Percentiles rank a stretch among this genome's conserved stretches.
Conservation (phyloP, 225 moss, liverwort and hornwort genomes). For the Marchantia paleacea region DNA sequence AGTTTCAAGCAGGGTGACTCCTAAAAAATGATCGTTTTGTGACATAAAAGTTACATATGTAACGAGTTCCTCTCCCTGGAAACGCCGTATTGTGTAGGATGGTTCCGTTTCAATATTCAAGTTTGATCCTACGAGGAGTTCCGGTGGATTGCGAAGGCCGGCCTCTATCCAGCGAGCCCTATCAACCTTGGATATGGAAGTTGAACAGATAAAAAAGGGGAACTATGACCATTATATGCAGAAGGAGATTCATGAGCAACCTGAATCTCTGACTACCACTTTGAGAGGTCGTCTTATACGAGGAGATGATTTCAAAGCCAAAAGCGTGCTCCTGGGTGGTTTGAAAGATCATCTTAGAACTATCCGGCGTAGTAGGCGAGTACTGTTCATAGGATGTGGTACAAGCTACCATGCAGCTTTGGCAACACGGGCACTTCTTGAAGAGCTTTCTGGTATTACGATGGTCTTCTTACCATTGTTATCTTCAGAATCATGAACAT, state of each 20-base stretch:
- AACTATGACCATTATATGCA: slow-evolving; percentile 94
- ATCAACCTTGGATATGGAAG: slow-evolving; percentile 95
- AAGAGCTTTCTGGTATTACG: slow-evolving; percentile 88
- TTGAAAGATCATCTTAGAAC: slow-evolving; percentile 86
- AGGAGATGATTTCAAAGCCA: slow-evolving; percentile 70
- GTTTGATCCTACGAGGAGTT: slow-evolving; percentile 66
- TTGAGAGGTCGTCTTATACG: slow-evolving; percentile 93
- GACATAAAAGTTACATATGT: too few species aligned
- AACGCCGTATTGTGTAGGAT: slow-evolving; percentile 42
- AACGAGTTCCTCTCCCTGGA: too few species aligned
- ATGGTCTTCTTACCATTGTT: background rate
- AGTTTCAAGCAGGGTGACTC: too few species aligned
- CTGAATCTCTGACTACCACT: slow-evolving; percentile 94
- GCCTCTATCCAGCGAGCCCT: slow-evolving; percentile 89
- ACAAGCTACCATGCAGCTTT: slow-evolving; percentile 98
- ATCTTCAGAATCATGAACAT: too few species aligned
- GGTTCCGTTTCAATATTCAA: slow-evolving; percentile 84
- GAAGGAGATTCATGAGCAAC: slow-evolving; percentile 98
- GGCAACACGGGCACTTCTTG: slow-evolving; percentile 86
- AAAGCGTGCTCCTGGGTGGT: slow-evolving; percentile 92
- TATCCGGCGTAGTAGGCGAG: slow-evolving; percentile 81
- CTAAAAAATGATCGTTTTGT: too few species aligned
- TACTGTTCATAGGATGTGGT: slow-evolving; percentile 97
- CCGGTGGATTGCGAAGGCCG: slow-evolving; percentile 70
- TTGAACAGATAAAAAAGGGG: slow-evolving; percentile 97